Conservation (phyloP, 331 rosid species). For the Rosa hybrid region DNA sequence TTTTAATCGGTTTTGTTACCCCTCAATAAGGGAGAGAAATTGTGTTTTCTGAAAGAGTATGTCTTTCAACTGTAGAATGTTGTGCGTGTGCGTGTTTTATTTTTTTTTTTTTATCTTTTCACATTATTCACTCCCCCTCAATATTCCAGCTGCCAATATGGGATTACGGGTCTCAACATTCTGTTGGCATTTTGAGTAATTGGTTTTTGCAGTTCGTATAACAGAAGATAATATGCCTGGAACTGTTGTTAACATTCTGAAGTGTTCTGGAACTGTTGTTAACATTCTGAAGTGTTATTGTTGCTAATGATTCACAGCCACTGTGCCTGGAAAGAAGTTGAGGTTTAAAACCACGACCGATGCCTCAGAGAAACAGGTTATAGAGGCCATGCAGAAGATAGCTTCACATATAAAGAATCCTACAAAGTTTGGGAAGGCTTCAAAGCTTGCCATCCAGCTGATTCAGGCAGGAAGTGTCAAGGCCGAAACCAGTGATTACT, state of each 20-base stretch:
- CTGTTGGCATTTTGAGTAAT: slow-evolving; percentile 1
- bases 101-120: background rate
- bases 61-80: background rate
- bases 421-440: slow-evolving; percentile 75
- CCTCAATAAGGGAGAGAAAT: background rate
- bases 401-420: slow-evolving; percentile 88
- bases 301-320: slow-evolving; percentile 38
- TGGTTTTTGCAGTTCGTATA: slow-evolving; percentile 1
- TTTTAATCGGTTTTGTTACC: background rate
- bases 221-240: background rate
- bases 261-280: slow-evolving; percentile 1
- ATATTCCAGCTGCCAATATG: background rate
- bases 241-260: slow-evolving; percentile 6
- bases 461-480: slow-evolving; percentile 91
- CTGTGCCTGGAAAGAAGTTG: slow-evolving; percentile 67
- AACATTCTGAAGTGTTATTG: slow-evolving; percentile 9
- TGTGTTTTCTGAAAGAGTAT: background rate
- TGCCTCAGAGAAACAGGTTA: slow-evolving; percentile 83
- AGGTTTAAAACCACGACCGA: slow-evolving; percentile 83
- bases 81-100: background rate
- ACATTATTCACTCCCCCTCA: background rate
- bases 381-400: slow-evolving; percentile 92
- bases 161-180: background rate
- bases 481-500: slow-evolving; percentile 60
- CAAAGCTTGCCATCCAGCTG: slow-evolving; percentile 87